A percentile compares a stretch with the other conserved stretches of the same genome.
Evolutionary conservation across 164 flowering plant species (phyloP).

Genomic region (Euptelea pleiosperma): DNA sequence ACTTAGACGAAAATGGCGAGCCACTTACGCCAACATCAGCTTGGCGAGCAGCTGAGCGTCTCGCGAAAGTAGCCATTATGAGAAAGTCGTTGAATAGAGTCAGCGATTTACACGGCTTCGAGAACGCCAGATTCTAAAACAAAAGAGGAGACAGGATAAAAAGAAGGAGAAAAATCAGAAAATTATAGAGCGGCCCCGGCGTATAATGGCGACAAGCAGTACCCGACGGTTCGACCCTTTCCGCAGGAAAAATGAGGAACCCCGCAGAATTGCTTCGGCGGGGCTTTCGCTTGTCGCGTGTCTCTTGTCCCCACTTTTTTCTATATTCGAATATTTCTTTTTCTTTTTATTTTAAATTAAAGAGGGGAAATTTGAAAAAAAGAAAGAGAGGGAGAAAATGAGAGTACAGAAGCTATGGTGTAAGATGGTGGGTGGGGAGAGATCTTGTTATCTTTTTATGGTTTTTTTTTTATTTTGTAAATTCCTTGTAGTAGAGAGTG

Average conservation of each 20-base stretch:
- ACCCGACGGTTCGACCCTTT: slow-evolving; percentile 22
- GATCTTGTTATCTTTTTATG: no score
- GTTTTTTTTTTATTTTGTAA: no score
- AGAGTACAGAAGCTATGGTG: not conserved
- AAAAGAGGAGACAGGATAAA: not conserved
- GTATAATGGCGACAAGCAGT: slow-evolving; percentile 17
- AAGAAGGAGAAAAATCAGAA: not conserved
- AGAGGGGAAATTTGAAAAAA: not conserved
- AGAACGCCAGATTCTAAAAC: slow-evolving; percentile 77
- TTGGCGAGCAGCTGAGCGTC: slow-evolving; percentile 88
- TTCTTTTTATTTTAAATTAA: no score
- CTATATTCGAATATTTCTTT: not conserved
- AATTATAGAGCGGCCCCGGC: not conserved
- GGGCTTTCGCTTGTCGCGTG: slow-evolving; percentile 9
- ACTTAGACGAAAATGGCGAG: slow-evolving; percentile 59
- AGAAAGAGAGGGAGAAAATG: not conserved
- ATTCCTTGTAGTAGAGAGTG: no score
- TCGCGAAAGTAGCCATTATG: slow-evolving; percentile 76
- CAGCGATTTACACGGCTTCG: slow-evolving; percentile 91
- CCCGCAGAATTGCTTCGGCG: slow-evolving; percentile 8
- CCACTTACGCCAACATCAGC: slow-evolving; percentile 89
- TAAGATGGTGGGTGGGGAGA: no score
- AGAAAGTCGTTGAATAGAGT: slow-evolving; percentile 68
- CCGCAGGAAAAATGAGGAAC: not conserved
- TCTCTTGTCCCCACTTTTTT: slow-evolving; percentile 1